Conservation (phyloP, 257 asterid genomes). For the Solanum sejunctum region DNA sequence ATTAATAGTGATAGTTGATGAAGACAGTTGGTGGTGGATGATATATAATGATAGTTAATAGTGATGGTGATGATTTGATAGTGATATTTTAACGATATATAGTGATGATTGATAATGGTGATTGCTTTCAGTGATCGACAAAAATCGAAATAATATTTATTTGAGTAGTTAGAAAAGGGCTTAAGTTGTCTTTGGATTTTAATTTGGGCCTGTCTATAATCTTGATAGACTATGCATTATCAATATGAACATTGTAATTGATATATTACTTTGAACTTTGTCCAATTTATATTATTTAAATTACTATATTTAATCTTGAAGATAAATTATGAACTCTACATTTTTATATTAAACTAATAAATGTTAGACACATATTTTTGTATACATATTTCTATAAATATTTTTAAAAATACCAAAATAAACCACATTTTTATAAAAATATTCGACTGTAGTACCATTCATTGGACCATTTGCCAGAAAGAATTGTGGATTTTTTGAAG, state of each 20-base stretch:
- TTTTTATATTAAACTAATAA: background rate
- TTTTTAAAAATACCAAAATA: background rate
- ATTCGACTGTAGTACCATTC: background rate
- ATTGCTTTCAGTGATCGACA: background rate
- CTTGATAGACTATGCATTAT: background rate
- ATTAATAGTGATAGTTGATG: background rate
- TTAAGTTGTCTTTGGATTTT: conserved; percentile 38
- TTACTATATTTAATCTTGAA: background rate
- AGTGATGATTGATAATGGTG: background rate
- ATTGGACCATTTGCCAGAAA: background rate
- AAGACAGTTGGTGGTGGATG: background rate
- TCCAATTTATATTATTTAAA: background rate
- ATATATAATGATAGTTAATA: background rate
- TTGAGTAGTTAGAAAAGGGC: conserved; percentile 54
- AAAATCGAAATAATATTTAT: conserved; percentile 33
- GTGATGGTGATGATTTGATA: background rate
- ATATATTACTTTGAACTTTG: background rate
- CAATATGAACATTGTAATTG: background rate
- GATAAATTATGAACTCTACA: background rate
- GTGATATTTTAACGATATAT: background rate
- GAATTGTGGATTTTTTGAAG: background rate
- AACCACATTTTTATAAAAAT: fast-evolving
- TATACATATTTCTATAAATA: background rate
- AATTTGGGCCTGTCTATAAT: conserved; percentile 73
- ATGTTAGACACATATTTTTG: too few relatives aligned